Base-by-base conservation (phyloP, 164 flowering plant genomes). In the Brasenia schreberi region DNA sequence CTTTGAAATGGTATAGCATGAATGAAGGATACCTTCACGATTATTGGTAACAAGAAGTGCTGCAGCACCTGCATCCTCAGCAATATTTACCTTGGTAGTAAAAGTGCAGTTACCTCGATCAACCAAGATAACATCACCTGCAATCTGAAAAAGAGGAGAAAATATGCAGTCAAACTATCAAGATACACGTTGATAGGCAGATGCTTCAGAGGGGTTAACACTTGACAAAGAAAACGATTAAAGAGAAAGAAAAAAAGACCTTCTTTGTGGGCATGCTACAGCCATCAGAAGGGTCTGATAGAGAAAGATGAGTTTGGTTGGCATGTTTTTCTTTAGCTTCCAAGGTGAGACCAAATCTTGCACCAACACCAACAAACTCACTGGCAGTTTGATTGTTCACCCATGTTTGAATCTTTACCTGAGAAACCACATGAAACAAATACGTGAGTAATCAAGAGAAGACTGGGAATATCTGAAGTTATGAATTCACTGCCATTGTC, bases 11-110 rank as follows among this genome's bases (percentile, higher is more conserved):
- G 53, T 45, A 45, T 45, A 45, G 11, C 12, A 12, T 45, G 5
- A 45, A 45, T 7, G 53, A 45, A 60, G 7, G 58, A 62, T 82
- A 88, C 98, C 98, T 87, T 77, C 86, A 59, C 80, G 75, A 65
- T 84, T 81, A 71, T 93, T 93, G 70, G 90, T 78, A 61, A 93
- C 83, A 61, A 93, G 97, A 12, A 93, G 71, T 12, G 95, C 97
- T 61, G 86, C 81, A 77, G 98, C 98, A 77, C 86, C 86, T 67
- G 96, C 97, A 69, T 83, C 85, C 84, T 90, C 81, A 64, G 97
- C 98, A 74, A 77, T 63, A 71, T 88, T 86, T 68, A 96, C 89
- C 77, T 93, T 93, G 4, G 75, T 69, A 19, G 98, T 93, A 77
- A 93, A 93, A 74, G 73, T 93, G 80, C 98, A 93, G 68, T 78